phyloP scores from a whole-genome alignment of 1,284 basidiomycete species.

The Xerocomus tenax region DNA sequence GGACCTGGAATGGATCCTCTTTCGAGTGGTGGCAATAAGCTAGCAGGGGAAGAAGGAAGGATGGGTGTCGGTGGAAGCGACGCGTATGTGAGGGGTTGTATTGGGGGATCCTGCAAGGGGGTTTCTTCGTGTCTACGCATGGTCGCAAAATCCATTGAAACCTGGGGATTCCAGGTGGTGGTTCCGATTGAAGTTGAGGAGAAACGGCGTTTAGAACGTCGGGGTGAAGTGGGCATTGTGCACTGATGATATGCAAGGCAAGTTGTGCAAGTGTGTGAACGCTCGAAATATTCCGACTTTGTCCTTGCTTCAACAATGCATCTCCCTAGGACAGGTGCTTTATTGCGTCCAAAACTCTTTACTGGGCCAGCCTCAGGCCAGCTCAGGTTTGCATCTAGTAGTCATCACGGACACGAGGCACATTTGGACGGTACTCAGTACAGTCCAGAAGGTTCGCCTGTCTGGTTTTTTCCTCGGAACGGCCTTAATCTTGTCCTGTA shows the following conservation, averaged over 20 bases:
- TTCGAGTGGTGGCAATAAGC: slow-evolving; percentile 15
- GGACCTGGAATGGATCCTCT: slow-evolving; percentile 4
- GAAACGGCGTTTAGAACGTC: slow-evolving; percentile 29
- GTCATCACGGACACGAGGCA: slow-evolving; percentile 32
- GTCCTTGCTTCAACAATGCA: slow-evolving; percentile 11
- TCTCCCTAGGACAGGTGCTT: slow-evolving; percentile 31
- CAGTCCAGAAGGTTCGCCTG: slow-evolving; percentile 48
- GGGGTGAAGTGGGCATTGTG: slow-evolving; percentile 29
- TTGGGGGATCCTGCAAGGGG: slow-evolving; percentile 6
- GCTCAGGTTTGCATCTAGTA: slow-evolving; percentile 35
- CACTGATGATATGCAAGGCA: background rate
- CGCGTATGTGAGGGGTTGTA: slow-evolving; percentile 42
- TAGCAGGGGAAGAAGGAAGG: slow-evolving; percentile 39
- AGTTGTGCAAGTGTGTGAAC: slow-evolving; percentile 18
- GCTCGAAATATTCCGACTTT: background rate
- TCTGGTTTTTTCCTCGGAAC: slow-evolving; percentile 4
- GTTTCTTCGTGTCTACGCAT: slow-evolving; percentile 15
- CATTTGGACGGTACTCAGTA: slow-evolving; percentile 38
- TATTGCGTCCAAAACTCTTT: slow-evolving; percentile 25
- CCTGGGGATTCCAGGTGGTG: slow-evolving; percentile 20
- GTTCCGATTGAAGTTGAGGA: slow-evolving; percentile 25
- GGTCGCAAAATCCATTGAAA: slow-evolving; percentile 9
- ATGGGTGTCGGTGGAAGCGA: slow-evolving; percentile 68
- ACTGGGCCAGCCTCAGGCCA: slow-evolving; percentile 20
- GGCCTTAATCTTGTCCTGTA: slow-evolving; percentile 6